Percentiles rank a stretch among this genome's conserved stretches.
phyloP scores from a whole-genome alignment of 257 asterid species.

The Parsonsia alboflavescens region DNA sequence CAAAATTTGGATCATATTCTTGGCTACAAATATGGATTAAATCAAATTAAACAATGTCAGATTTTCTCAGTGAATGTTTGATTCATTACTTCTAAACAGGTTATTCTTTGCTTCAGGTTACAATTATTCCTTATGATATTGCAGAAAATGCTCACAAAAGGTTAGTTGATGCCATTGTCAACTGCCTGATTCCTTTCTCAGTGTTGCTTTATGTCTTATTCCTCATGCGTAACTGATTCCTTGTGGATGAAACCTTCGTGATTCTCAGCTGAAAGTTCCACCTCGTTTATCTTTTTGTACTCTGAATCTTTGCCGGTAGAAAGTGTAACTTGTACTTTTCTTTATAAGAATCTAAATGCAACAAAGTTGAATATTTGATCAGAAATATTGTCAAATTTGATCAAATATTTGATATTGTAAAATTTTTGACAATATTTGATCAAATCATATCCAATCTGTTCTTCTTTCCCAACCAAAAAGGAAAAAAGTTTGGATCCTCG shows the following conservation, averaged over 20 bases:
- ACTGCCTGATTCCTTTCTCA: constrained; percentile 9
- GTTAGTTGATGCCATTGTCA: neutral
- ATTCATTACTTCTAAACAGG: constrained; percentile 30
- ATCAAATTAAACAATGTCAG: neutral
- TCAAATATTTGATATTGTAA: too few species aligned
- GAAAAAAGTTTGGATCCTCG: too few species aligned
- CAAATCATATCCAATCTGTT: too few species aligned
- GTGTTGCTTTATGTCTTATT: constrained; percentile 11
- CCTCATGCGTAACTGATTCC: constrained; percentile 11
- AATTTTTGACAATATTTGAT: too few species aligned
- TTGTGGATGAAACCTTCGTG: constrained; percentile 5
- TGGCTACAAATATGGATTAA: neutral
- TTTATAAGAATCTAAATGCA: too few species aligned
- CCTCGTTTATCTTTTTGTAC: neutral
- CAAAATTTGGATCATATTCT: neutral
- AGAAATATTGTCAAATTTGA: too few species aligned
- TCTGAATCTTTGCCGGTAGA: too few species aligned
- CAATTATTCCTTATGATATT: constrained; percentile 19
- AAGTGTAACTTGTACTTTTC: neutral
- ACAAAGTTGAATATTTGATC: too few species aligned
- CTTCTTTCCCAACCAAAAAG: too few species aligned
- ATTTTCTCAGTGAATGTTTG: constrained; percentile 7
- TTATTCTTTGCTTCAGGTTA: constrained; percentile 31
- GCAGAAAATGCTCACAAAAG: constrained; percentile 17
- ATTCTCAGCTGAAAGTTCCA: neutral